These are phyloP conservation scores for Tinospora cordifolia DNA, from an alignment of 164 flowering plant genomes.

Conservation along the genomic window DNA sequence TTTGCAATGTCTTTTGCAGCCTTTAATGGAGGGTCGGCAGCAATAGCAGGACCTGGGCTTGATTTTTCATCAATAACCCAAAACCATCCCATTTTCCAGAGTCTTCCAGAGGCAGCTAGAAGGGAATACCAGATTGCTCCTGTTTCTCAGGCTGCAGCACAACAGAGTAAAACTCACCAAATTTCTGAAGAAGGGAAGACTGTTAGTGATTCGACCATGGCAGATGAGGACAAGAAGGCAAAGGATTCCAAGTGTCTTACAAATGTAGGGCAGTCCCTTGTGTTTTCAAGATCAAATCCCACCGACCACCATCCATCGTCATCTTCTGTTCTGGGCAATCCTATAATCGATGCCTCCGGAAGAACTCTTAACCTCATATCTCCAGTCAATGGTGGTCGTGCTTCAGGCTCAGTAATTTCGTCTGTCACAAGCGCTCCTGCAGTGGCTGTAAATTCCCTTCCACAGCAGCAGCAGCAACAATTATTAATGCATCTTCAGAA, in stretches of 20 bases:
- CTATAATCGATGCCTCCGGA: conserved; percentile 47
- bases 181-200: conserved; percentile 49
- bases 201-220: conserved; percentile 32
- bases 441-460: conserved; percentile 1
- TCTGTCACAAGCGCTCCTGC: conserved; percentile 7
- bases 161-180: conserved; percentile 47
- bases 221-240: conserved; percentile 51
- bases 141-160: conserved; percentile 39
- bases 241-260: conserved; percentile 29
- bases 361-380: conserved; percentile 45
- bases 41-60: conserved; percentile 41
- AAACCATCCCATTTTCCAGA: conserved; percentile 58
- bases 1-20: conserved; percentile 80
- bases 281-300: conserved; percentile 56
- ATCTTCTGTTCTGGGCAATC: conserved; percentile 30
- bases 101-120: conserved; percentile 58
- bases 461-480: conserved; percentile 19
- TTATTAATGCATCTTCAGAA: conserved; percentile 27
- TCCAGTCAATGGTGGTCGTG: conserved; percentile 22
- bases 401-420: conserved; percentile 24
- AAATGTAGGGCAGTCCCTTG: conserved; percentile 46
- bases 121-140: conserved; percentile 52
- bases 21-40: conserved; percentile 36
- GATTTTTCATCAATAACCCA: conserved; percentile 66
- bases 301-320: conserved; percentile 28